Evolutionary conservation across 1,284 basidiomycete species (phyloP), one percentile per base, ranked within the genome.

Genomic region (Pascua guehoae): DNA sequence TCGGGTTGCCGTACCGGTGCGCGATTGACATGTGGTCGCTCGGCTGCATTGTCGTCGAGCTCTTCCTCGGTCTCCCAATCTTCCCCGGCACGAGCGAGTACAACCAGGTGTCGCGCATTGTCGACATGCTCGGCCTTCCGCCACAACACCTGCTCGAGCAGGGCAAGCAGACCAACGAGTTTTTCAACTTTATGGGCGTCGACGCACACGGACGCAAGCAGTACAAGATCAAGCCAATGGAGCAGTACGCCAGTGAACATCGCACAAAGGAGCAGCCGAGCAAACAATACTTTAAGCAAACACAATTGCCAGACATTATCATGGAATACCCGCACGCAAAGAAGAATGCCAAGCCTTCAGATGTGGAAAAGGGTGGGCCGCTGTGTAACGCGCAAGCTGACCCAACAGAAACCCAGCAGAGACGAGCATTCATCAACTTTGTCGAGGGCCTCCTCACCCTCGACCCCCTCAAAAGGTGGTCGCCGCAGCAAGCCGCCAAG

Each of bases 51-150:
- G 81, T 98, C 51, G 95, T 94, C 17, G 96, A 99, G 78, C 81
- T 99, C 45, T 96, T 91, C 78, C 98, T 96, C n/a, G 96, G 96
- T 1, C 97, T 93, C 75, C 96, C 96, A 0, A 94, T 98, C 69
- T 98, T 98, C 79, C 95, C 95, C 0, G 95, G 95, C n/a, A 95
- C 98, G 78, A 96, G 96, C 72, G 96, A 99, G 77, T 93, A 97
- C 78, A 95, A 98, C 74, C 96, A 98, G 71, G 79, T 99, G 24
- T 94, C 91, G 42, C 83, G 95, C 52, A 98, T 99, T 62, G 88
- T 96, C 44, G 95, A 98, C 72, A 98, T 98, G 94, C 85, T 99
- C 39, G 95, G 95, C 87, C 79, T 56, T 8, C 95, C 96, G 41
- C 93, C 96, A 5, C 77, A 84, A 53, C 91, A 91, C 78, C 93